Base-by-base conservation (phyloP, 1,284 basidiomycete species). In the Tilletia walkeri region DNA sequence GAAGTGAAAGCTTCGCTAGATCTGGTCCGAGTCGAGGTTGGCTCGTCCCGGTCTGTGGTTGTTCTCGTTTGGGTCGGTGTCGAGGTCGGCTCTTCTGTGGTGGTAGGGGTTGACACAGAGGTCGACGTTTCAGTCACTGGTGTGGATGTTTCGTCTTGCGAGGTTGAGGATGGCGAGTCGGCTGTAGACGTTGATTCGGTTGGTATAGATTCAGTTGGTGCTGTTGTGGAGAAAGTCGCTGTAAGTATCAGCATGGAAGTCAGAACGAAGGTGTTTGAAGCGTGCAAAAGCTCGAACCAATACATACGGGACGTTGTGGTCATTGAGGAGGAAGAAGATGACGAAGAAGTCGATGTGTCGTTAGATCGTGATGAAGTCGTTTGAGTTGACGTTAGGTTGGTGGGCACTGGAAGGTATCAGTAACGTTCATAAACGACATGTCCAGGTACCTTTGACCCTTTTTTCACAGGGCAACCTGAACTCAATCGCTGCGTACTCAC, bases 11-110 rank as follows among this genome's bases (percentile, higher is more conserved):
- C 63, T 3, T 67, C 39, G 30, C 71, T 68, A 20, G 73, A 69
- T 30, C 68, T 68, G 45, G 71, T 59, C 0, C 70, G 71, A 36
- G 53, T 72, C 7, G 73, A 69, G 12, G 71, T 70, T 12, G 73
- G 47, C 0, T 69, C 59, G 41, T 45, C 41, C 9, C 41, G 41
- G 24, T 30, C 24, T 45, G 41, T 45, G 41, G 9, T 45, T 3
- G 41, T 45, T 45, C 41, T 45, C 49, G 72, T 69, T 36, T 66
- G 50, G 12, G 71, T 68, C 3, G 9, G 2, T 14, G 59, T 63
- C n/a, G 56, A 59, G 6, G 59, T 63, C 12, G 36, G 12, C 36
- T 63, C 59, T 18, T 34, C 16, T 3, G 59, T 63, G 7, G 59
- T 41, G 34, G 34, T 63, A 30, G 24, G 24, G 24, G 56, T 61